Evolutionary conservation across 257 asterid genomes (phyloP).

Genomic region (Nyctanthes arbortristis): DNA sequence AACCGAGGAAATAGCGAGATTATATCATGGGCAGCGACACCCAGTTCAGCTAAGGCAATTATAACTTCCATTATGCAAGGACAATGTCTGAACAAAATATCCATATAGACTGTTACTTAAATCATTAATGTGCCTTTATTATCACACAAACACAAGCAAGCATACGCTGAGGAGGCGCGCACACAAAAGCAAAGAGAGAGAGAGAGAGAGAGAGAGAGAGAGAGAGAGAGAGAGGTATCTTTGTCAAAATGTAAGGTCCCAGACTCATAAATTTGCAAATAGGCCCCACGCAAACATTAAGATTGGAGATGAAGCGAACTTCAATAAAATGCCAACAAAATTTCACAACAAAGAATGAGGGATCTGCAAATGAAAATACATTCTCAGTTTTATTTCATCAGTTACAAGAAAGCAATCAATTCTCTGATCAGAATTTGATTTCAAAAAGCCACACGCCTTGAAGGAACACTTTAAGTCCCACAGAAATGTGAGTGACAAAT

Average conservation of each 20-base stretch:
- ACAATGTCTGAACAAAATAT: slow-evolving; percentile 57
- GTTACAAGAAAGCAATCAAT: neutral
- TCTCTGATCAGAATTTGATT: slow-evolving; percentile 8
- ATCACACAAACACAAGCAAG: slow-evolving; percentile 7
- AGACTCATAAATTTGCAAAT: slow-evolving; percentile 10
- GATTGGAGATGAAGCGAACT: slow-evolving; percentile 2
- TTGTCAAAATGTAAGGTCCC: slow-evolving; percentile 10
- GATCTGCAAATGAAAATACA: slow-evolving; percentile 11
- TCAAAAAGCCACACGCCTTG: slow-evolving; percentile 1
- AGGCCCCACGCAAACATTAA: slow-evolving; percentile 7
- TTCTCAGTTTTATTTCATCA: neutral
- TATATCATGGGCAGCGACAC: slow-evolving; percentile 80
- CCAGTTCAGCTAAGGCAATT: slow-evolving; percentile 88
- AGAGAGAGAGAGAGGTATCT: slow-evolving; percentile 10
- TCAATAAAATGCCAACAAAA: neutral
- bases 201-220: neutral
- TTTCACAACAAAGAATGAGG: slow-evolving; percentile 13
- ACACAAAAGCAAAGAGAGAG: slow-evolving; percentile 8
- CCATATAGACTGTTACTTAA: too few relatives aligned
- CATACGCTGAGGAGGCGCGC: too few relatives aligned
- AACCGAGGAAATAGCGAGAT: slow-evolving; percentile 84
- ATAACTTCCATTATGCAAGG: slow-evolving; percentile 87
- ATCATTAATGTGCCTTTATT: slow-evolving; percentile 9
- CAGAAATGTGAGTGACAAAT: slow-evolving; percentile 2
- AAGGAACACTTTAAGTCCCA: neutral